A percentile compares a stretch with the other conserved stretches of the same genome.
phyloP scores from a whole-genome alignment of 2,329 filamentous ascomycete species.

The Trichoderma koningii region DNA sequence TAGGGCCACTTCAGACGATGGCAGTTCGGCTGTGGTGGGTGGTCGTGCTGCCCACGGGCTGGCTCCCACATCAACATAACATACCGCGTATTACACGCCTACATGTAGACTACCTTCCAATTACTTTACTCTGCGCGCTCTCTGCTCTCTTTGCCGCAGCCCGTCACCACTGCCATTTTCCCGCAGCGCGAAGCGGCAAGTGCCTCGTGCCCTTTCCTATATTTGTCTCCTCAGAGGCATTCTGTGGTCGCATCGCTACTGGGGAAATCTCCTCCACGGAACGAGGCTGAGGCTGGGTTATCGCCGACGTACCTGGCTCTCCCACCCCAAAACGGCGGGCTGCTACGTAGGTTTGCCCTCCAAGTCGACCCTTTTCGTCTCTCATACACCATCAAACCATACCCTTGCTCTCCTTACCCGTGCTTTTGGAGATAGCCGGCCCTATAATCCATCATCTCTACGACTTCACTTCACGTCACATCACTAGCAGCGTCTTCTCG shows the following conservation, averaged over 20 bases:
- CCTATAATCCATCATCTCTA: constrained; percentile 39
- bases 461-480: constrained; percentile 29
- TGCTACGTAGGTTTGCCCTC: background rate
- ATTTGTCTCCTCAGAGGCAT: constrained; percentile 16
- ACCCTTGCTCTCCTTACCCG: constrained; percentile 27
- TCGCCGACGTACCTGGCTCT: constrained; percentile 4
- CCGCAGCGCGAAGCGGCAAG: constrained; percentile 15
- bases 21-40: constrained; percentile 23
- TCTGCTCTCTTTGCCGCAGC: constrained; percentile 18
- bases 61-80: constrained; percentile 24
- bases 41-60: constrained; percentile 22
- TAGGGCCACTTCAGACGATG: constrained; percentile 20
- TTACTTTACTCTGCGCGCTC: constrained; percentile 13
- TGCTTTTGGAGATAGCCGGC: constrained; percentile 35
- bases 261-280: constrained; percentile 8
- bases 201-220: constrained; percentile 23
- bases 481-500: constrained; percentile 36
- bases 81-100: too few species aligned
- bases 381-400: constrained; percentile 31
- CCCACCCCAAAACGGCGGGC: constrained; percentile 18
- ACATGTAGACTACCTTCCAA: constrained; percentile 21
- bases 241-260: constrained; percentile 11
- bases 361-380: constrained; percentile 20
- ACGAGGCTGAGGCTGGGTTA: constrained; percentile 25
- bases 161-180: constrained; percentile 21